Evolutionary conservation across 176 grass and related monocot genomes (phyloP), one percentile per base, ranked within the genome.

Genomic region (Paspalum notatum): DNA sequence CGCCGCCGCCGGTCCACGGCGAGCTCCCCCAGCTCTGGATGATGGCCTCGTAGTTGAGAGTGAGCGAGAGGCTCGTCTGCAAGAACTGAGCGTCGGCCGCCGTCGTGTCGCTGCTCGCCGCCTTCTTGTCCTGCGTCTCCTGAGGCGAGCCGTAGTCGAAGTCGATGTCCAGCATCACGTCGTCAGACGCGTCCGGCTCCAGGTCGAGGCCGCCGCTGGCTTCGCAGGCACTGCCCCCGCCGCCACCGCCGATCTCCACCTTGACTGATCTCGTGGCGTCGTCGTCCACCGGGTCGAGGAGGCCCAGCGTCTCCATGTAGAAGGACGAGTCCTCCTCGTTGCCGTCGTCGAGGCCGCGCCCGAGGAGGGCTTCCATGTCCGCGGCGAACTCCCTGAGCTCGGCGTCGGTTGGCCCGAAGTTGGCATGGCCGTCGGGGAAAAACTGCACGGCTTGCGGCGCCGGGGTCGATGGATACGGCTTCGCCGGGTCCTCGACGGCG

Each of bases 371-470:
- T 26, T 98, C 96, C 92, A 98, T 98, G 75, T 95, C 90, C 6
- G 90, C 90, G 15, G 95, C 96, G 80, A 98, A 98, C 72, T 98
- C 96, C 45, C 77, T 82, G 41, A 95, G 85, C 75, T 98, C 92
- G 7, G 86, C 86, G 65, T 95, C 95, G 2, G 92, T 89, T 1
- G 92, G 90, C 40, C 74, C 82, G 74, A 93, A 95, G 75, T 41
- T 47, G 25, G 76, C 65, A 20, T 65, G 60, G 32, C 81, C 20
- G 18, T 80, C 81, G 27, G 78, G 61, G 75, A 66, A 53, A 24
- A 68, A 49, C 60, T 78, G 78, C 20, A 21, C 49, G 26, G 71
- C 8, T 41, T 27, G 26, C 13, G 72, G 12, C 8, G 67, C 44
- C 3, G 42, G 40, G 3, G 42, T 7, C 12, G 24, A 27, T 7